Evolutionary conservation across 495 filamentous ascomycete species (phyloP).

Genomic region (Lepraria neglecta): DNA sequence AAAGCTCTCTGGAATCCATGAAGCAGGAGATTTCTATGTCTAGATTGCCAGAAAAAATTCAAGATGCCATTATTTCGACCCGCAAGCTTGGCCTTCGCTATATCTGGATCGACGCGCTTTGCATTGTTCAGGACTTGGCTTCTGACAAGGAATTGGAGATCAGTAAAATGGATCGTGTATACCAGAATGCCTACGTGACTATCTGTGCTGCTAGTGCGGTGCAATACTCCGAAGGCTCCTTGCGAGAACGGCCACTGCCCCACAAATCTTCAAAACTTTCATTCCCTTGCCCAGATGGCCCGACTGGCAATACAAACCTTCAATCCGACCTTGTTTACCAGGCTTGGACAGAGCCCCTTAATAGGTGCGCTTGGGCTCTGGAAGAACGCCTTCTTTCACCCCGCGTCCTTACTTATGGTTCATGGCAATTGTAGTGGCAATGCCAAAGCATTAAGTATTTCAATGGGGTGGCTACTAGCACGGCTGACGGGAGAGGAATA

Average conservation of each 20-base stretch:
- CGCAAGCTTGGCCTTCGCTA: neutral
- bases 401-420: conserved; percentile 27
- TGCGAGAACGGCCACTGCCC: neutral
- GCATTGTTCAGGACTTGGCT: neutral
- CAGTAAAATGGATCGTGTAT: neutral
- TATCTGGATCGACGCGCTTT: neutral
- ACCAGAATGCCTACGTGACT: neutral
- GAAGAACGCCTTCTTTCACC: conserved; percentile 33
- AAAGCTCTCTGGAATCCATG: neutral
- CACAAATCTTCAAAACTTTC: neutral
- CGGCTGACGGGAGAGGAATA: neutral
- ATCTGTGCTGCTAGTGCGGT: neutral
- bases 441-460: conserved; percentile 18
- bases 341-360: conserved; percentile 20
- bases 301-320: neutral
- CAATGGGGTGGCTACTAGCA: no score
- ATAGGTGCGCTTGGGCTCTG: conserved; percentile 32
- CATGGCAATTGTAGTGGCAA: conserved; percentile 31
- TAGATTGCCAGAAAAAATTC: neutral
- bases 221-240: neutral
- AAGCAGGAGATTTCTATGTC: neutral
- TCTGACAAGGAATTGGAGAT: neutral
- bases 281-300: neutral
- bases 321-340: neutral
- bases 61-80: neutral